Percentiles rank a stretch among this genome's conserved stretches.
These are phyloP conservation scores for Colletotrichum cereale DNA, from an alignment of 2,329 filamentous ascomycete genomes.

Conservation along the genomic window DNA sequence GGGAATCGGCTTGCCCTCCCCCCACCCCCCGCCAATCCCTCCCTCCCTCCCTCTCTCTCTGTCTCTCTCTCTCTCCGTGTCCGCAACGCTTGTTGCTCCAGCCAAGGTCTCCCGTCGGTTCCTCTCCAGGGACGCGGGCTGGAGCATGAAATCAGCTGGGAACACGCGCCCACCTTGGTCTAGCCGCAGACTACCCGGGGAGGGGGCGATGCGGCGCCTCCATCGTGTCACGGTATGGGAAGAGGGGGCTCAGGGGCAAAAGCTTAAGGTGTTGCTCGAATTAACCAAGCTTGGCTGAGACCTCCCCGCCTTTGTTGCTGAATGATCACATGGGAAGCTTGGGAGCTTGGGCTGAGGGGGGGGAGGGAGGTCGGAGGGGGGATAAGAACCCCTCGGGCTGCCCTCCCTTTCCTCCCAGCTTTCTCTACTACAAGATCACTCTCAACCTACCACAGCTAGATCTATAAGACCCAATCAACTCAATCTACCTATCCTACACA, in stretches of 20 bases:
- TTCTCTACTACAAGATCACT: rapidly evolving
- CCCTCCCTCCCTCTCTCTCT: too few relatives aligned
- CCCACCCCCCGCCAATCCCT: too few relatives aligned
- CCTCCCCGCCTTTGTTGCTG: constrained; percentile 1
- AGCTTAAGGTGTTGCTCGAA: constrained; percentile 13
- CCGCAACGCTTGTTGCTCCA: constrained; percentile 10
- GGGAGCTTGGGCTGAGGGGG: constrained; percentile 12
- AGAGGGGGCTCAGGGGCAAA: constrained; percentile 22
- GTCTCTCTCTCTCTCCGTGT: background rate
- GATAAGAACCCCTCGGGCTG: constrained; percentile 36
- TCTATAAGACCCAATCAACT: background rate
- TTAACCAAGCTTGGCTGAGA: constrained; percentile 17
- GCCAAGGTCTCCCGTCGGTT: constrained; percentile 20
- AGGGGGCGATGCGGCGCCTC: background rate
- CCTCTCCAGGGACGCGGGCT: constrained; percentile 15
- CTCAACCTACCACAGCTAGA: background rate
- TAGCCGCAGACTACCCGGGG: background rate
- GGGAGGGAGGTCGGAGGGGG: background rate
- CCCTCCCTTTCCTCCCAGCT: background rate
- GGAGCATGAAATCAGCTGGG: background rate
- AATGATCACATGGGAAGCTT: constrained; percentile 38
- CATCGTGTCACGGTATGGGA: constrained; percentile 1
- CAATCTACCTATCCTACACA: too few relatives aligned
- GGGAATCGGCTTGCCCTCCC: background rate
- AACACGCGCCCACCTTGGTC: background rate